phyloP scores from a whole-genome alignment of 768 basidiomycete genomes.

The Dioszegia crocea region DNA sequence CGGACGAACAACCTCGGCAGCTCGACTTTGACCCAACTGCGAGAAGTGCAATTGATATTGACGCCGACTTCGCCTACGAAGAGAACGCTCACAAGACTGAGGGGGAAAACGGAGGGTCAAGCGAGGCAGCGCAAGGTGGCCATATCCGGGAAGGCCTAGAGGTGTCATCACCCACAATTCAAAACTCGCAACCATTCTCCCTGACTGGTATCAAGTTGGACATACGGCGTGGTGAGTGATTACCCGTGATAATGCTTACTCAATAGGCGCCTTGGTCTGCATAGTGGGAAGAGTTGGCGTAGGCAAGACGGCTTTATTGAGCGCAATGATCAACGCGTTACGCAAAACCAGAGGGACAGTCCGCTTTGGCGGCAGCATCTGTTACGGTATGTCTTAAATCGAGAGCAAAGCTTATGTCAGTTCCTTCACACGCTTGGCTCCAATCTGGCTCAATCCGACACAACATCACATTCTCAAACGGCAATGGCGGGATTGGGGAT shows the following conservation, averaged over 20 bases:
- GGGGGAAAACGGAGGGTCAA: no score
- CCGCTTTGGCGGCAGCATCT: constrained; percentile 33
- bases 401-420: constrained; percentile 1
- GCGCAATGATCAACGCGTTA: constrained; percentile 44
- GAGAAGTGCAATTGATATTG: constrained; percentile 54
- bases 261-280: constrained; percentile 35
- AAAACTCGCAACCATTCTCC: constrained; percentile 53
- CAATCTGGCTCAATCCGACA: constrained; percentile 43
- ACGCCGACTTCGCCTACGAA: constrained; percentile 45
- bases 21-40: constrained; percentile 50
- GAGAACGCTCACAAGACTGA: background rate
- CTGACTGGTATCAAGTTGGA: constrained; percentile 55
- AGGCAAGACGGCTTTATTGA: constrained; percentile 45
- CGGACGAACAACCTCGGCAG: constrained; percentile 5
- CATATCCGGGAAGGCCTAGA: no score
- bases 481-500: constrained; percentile 15
- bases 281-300: constrained; percentile 45
- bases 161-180: background rate
- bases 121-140: no score
- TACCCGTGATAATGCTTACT: background rate
- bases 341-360: constrained; percentile 25
- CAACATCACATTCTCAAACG: constrained; percentile 44
- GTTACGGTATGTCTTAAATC: constrained; percentile 26
- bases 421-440: constrained; percentile 48
- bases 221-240: constrained; percentile 49